Percentiles rank a stretch among this genome's conserved stretches.
Conservation (phyloP, 257 asterid species). For the Fraxinus excelsior region DNA sequence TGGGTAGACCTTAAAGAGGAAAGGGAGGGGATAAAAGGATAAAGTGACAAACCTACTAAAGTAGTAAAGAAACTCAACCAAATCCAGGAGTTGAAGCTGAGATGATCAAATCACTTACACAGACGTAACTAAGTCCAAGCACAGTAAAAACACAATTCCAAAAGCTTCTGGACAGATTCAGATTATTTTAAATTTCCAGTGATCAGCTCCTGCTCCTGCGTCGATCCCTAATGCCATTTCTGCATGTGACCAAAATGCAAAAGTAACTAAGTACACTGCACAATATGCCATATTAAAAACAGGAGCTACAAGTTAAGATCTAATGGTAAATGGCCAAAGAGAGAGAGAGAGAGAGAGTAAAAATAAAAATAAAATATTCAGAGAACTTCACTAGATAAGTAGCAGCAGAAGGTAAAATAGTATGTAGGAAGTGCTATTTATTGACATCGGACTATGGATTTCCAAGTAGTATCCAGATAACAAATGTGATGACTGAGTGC, state of each 20-base stretch:
- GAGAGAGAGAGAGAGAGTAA: no score
- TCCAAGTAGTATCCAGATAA: not conserved
- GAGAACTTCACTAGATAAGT: not conserved
- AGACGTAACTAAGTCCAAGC: conserved; percentile 65
- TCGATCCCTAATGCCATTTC: conserved; percentile 76
- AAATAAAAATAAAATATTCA: no score
- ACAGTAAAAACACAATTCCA: conserved; percentile 56
- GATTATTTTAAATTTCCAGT: conserved; percentile 20
- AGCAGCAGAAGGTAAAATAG: not conserved
- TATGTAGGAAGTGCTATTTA: not conserved
- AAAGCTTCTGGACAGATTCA: conserved; percentile 35
- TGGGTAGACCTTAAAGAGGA: conserved; percentile 21
- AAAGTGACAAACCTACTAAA: conserved; percentile 50
- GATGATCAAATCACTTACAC: conserved; percentile 70
- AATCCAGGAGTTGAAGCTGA: conserved; percentile 75
- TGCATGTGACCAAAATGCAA: conserved; percentile 30
- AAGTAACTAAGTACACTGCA: not conserved
- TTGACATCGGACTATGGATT: no score
- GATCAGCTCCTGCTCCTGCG: conserved; percentile 95
- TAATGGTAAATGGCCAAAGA: not conserved
- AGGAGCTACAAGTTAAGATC: not conserved
- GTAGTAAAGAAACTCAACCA: conserved; percentile 71
- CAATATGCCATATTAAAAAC: not conserved
- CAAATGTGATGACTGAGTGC: not conserved
- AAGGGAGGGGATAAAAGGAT: conserved; percentile 25